Evolutionary conservation across 352 stramenopile genomes (phyloP), one percentile per base, ranked within the genome.

Genomic region (Phytophthora pseudosyringae): DNA sequence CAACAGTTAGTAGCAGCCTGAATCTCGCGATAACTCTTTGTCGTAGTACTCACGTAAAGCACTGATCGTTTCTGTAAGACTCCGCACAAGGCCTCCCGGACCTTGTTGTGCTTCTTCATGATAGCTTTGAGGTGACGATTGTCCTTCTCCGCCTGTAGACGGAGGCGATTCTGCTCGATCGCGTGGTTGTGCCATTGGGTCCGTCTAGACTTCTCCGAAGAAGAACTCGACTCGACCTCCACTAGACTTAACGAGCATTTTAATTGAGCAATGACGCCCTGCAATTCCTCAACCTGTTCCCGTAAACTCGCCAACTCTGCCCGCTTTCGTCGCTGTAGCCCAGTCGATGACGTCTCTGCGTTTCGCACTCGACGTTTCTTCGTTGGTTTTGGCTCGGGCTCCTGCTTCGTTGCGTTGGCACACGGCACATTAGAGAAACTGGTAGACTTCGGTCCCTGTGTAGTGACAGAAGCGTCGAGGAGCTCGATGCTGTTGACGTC

Each of bases 101-200:
- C 39, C 28, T 67, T 66, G 25, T 45, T 38, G 8, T 73, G 59
- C n/a, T 71, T 63, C 29, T 61, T 47, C 25, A 65, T 36, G 6
- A 71, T 53, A 4, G 29, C n/a, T 39, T 67, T 76, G 16, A 73
- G 55, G 5, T 71, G 55, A 6, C 64, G 58, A 32, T 76, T 73
- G 12, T 43, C 46, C 12, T 67, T 53, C 31, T 76, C 69, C 7
- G 64, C 46, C 38, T 61, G 51, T n/a, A 66, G 38, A 11, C 52
- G 60, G n/a, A 47, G 28, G 29, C 36, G 43, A 28, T 51, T 53
- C 33, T 68, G 60, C 35, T 68, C 52, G 12, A 59, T 36, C 4
- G 60, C 60, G 21, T 38, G 36, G 18, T 3, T 50, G 7, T 57
- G 44, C 46, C 46, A 69, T 54, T 49, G 25, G 12, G 31, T 45